phyloP scores from a whole-genome alignment of 495 filamentous ascomycete genomes.

The Tuber umbilicatum region DNA sequence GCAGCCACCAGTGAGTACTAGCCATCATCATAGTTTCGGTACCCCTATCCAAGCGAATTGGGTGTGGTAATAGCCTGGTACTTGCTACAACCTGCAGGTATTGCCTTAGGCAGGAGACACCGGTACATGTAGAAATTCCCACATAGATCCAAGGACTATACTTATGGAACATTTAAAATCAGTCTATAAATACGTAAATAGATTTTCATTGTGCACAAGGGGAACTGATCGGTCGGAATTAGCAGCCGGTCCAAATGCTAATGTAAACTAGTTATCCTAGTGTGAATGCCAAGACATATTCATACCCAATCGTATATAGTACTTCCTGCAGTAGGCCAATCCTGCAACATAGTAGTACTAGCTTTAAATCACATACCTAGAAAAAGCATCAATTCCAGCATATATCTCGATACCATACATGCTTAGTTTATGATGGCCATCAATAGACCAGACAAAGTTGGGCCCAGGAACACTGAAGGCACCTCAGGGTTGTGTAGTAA shows the following conservation, averaged over 20 bases:
- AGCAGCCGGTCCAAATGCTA: no score
- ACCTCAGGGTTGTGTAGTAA: not conserved
- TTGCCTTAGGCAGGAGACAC: not conserved
- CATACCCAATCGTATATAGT: not conserved
- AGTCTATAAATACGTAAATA: no score
- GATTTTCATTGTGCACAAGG: no score
- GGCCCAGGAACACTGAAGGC: not conserved
- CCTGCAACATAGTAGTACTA: no score
- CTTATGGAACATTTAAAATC: no score
- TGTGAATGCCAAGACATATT: not conserved
- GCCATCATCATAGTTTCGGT: constrained; percentile 16
- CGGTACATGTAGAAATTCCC: not conserved
- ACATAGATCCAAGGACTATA: no score
- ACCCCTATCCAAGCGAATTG: not conserved
- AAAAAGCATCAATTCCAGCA: constrained; percentile 12
- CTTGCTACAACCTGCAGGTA: constrained; percentile 6
- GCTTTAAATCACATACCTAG: not conserved
- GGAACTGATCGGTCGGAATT: no score
- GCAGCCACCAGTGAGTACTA: constrained; percentile 5
- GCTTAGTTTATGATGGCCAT: constrained; percentile 14
- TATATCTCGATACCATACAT: constrained; percentile 16
- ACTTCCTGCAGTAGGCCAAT: not conserved
- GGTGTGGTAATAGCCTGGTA: not conserved
- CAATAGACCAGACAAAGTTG: constrained; percentile 13
- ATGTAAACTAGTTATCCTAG: no score